These are phyloP conservation scores for Aspergillus ruber DNA, from an alignment of 2,329 filamentous ascomycete genomes.

Conservation along the genomic window DNA sequence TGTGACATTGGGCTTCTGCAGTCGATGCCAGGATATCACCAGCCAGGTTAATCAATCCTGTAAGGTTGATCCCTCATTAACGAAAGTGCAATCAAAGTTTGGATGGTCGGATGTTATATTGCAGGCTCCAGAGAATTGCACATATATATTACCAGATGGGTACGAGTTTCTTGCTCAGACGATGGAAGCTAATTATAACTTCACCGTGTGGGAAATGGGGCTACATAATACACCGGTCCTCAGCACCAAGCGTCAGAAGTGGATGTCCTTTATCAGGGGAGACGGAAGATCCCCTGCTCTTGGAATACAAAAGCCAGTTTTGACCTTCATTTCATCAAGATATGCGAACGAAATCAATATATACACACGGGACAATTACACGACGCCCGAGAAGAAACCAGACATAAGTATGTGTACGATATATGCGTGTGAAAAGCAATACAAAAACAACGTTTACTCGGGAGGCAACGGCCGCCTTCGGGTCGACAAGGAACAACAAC, in stretches of 20 bases:
- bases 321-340: neutral
- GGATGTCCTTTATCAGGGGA: too few species aligned
- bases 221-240: neutral
- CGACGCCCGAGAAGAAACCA: conserved; percentile 1
- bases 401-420: conserved; percentile 6
- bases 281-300: neutral
- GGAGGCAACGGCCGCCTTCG: neutral
- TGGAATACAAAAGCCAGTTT: neutral
- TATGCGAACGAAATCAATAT: neutral
- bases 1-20: conserved; percentile 11
- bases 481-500: neutral
- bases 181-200: too few species aligned
- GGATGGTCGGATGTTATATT: too few species aligned
- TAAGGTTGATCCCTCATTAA: neutral
- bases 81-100: neutral
- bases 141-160: conserved; percentile 1
- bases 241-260: neutral
- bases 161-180: neutral
- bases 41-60: conserved; percentile 5
- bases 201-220: neutral
- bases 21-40: conserved; percentile 12
- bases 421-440: conserved; percentile 8
- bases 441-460: neutral
- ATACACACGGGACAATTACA: conserved; percentile 5
- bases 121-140: conserved; percentile 1